Evolutionary conservation across 495 filamentous ascomycete genomes (phyloP).

Genomic region (Penicillium malachiteum): DNA sequence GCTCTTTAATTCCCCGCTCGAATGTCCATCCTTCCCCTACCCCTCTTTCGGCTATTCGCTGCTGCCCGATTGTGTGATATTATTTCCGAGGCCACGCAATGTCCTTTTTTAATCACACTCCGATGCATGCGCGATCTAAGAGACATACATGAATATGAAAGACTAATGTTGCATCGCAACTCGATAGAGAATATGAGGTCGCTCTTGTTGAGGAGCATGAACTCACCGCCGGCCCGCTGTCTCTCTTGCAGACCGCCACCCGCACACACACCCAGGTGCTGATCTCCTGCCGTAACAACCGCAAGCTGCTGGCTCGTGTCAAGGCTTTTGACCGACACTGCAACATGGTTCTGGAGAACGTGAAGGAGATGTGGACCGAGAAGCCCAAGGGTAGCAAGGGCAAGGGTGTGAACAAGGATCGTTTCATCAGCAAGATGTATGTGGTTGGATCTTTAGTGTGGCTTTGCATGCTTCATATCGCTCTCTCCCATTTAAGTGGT

Average conservation of each 20-base stretch:
- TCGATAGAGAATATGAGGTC: constrained; percentile 79
- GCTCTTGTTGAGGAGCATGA: constrained; percentile 86
- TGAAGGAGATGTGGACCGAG: constrained; percentile 99
- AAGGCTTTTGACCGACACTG: constrained; percentile 93
- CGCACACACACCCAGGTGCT: constrained; percentile 85
- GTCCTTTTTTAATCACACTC: constrained; percentile 16
- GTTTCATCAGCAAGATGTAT: constrained; percentile 98
- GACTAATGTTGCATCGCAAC: constrained; percentile 21
- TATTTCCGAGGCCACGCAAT: constrained; percentile 15
- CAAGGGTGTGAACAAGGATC: constrained; percentile 91
- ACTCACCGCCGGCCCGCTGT: constrained; percentile 81
- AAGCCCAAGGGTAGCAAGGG: constrained; percentile 87
- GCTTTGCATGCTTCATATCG: neutral
- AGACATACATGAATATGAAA: constrained; percentile 19
- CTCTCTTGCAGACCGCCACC: constrained; percentile 89
- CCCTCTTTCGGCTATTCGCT: neutral
- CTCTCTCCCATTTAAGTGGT: neutral
- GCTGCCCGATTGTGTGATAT: constrained; percentile 2
- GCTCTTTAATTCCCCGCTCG: constrained; percentile 7
- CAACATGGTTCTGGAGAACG: constrained; percentile 97
- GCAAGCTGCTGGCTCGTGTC: constrained; percentile 76
- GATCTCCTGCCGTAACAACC: constrained; percentile 86
- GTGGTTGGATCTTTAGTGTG: constrained; percentile 24
- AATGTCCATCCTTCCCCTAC: neutral
- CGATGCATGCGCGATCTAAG: constrained; percentile 21